phyloP scores from a whole-genome alignment of 1,284 basidiomycete genomes.

The Trichosporon coremiiforme region DNA sequence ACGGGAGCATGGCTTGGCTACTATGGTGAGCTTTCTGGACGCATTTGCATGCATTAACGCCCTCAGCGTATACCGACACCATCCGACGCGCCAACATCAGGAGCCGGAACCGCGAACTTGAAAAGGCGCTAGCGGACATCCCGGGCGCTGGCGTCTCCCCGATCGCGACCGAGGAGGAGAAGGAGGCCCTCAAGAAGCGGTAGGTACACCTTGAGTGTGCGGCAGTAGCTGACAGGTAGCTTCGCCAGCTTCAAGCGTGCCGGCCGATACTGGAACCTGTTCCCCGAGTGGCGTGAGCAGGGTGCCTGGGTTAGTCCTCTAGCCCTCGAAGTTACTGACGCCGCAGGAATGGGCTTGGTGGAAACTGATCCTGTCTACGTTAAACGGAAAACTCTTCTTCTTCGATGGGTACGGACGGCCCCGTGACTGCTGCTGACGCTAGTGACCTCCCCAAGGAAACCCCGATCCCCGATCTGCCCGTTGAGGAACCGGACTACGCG shows the following conservation, averaged over 20 bases:
- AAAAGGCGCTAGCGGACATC: conserved; percentile 33
- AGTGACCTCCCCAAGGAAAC: conserved; percentile 46
- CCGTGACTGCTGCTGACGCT: neutral
- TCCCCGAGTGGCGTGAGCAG: conserved; percentile 60
- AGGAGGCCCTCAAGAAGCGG: conserved; percentile 52
- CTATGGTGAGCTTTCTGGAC: conserved; percentile 40
- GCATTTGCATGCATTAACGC: neutral
- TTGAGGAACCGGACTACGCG: conserved; percentile 49
- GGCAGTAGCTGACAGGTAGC: conserved; percentile 30
- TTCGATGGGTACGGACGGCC: conserved; percentile 37
- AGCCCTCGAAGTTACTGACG: neutral
- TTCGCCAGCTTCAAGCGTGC: conserved; percentile 49
- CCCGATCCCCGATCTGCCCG: conserved; percentile 49
- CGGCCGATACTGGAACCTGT: conserved; percentile 56
- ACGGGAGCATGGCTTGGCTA: conserved; percentile 52
- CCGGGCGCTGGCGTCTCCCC: conserved; percentile 36
- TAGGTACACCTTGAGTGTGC: conserved; percentile 31
- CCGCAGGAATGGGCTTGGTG: conserved; percentile 53
- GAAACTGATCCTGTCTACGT: conserved; percentile 50
- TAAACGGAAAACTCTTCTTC: conserved; percentile 52
- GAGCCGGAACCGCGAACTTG: conserved; percentile 37
- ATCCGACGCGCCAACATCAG: conserved; percentile 48
- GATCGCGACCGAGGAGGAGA: conserved; percentile 50
- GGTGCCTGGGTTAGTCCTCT: conserved; percentile 53
- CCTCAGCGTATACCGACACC: conserved; percentile 54